phyloP scores from a whole-genome alignment of 495 filamentous ascomycete genomes.

The Aspergillus mulundensis region DNA sequence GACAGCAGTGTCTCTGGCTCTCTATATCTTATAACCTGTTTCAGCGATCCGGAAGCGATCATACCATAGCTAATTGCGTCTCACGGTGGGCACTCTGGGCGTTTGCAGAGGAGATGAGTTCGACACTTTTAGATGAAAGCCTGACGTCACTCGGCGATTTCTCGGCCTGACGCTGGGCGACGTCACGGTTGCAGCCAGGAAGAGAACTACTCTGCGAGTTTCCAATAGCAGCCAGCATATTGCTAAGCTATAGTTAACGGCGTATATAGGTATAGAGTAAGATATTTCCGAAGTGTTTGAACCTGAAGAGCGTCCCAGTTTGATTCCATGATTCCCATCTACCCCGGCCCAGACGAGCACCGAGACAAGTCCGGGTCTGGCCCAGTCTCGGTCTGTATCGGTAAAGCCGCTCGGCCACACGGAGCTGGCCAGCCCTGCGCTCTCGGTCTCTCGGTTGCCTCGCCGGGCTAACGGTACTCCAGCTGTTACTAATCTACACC shows the following conservation, averaged over 20 bases:
- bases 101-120: not conserved
- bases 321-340: not conserved
- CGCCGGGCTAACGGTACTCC: not conserved
- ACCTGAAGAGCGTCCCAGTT: too few species aligned
- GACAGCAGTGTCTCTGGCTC: not conserved
- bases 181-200: not conserved
- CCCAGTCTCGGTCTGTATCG: constrained; percentile 34
- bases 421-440: constrained; percentile 19
- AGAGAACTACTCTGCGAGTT: not conserved
- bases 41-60: not conserved
- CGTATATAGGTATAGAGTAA: too few species aligned
- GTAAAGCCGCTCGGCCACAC: constrained; percentile 36
- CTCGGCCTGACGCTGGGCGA: constrained; percentile 17
- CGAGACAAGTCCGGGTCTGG: constrained; percentile 18
- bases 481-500: not conserved
- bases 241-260: not conserved
- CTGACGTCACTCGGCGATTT: constrained; percentile 30
- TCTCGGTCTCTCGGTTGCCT: not conserved
- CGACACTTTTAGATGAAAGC: not conserved
- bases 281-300: not conserved
- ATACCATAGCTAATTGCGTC: not conserved
- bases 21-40: not conserved
- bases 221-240: not conserved
- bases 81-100: not conserved
- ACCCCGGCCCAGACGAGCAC: not conserved